phyloP scores from a whole-genome alignment of 2,329 filamentous ascomycete genomes.

The Aspergillus fructus region DNA sequence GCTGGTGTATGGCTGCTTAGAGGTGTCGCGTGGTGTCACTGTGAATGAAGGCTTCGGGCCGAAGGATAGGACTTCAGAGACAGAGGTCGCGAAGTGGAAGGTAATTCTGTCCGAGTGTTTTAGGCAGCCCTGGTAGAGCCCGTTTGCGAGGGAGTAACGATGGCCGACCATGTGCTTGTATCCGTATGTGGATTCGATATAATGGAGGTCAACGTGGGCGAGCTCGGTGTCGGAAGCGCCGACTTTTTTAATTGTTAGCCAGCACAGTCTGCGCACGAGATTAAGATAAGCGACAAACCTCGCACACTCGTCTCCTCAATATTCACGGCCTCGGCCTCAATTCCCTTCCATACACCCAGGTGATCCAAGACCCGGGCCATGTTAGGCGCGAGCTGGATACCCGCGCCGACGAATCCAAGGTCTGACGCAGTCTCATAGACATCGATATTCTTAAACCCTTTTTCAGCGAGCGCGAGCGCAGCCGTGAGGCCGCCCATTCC shows the following conservation, averaged over 20 bases:
- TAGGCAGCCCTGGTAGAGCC: conserved; percentile 69
- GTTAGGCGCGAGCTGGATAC: conserved; percentile 81
- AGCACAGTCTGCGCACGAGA: neutral
- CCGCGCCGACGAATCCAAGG: conserved; percentile 79
- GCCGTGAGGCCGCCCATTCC: conserved; percentile 75
- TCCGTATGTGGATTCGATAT: conserved; percentile 67
- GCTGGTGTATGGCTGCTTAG: conserved; percentile 48
- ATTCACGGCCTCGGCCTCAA: conserved; percentile 69
- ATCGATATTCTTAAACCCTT: conserved; percentile 71
- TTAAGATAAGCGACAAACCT: conserved; percentile 43
- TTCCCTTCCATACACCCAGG: conserved; percentile 70
- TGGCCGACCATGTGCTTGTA: conserved; percentile 81
- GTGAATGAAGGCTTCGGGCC: conserved; percentile 60
- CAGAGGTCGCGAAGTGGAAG: conserved; percentile 65
- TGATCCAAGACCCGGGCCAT: conserved; percentile 73
- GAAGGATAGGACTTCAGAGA: conserved; percentile 59
- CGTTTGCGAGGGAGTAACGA: conserved; percentile 67
- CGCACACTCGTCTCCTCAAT: conserved; percentile 71
- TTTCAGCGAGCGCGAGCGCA: conserved; percentile 71
- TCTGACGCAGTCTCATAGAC: conserved; percentile 72
- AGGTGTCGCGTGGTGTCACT: conserved; percentile 56
- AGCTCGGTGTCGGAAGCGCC: conserved; percentile 69
- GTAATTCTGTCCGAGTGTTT: conserved; percentile 57
- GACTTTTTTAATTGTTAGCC: conserved; percentile 33
- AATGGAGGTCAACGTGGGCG: conserved; percentile 66